Evolutionary conservation across 306 rosid species (phyloP), one percentile per base, ranked within the genome.

Genomic region (Leucaena leucocephala): DNA sequence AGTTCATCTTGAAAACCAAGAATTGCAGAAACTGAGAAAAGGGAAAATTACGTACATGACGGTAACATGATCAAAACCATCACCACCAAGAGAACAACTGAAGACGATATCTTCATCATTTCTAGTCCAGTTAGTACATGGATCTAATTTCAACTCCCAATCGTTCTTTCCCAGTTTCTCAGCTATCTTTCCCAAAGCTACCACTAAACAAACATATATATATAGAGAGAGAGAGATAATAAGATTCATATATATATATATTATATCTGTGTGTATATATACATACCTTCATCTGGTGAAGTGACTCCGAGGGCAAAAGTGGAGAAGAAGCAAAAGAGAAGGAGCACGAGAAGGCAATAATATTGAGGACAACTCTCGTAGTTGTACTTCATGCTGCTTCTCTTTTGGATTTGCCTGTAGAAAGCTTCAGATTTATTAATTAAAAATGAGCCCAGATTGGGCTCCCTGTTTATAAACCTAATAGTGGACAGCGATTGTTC

Each of bases 61-160:
- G 5, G 84, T 73, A 10, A 91, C 87, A 19, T 91, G 97, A 68
- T 91, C 89, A 7, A 82, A 9, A 2, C 81, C 81, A 22, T 7
- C 13, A 40, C 33, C 61, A 35, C 61, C 33, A 40, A 72, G 76
- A n/a, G 71, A 9, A 52, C 91, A 88, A 19, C 85, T 40, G 80
- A 94, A 90, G 22, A 2, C 15, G 67, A 92, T 78, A 8, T 55
- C 81, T 0, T 2, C 27, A 2, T 50, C 8, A 22, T 17, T 9
- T 52, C 64, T 39, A 0, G 52, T 48, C 96, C 96, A 91, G 4
- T 85, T 84, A 0, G 22, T 16, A 54, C 97, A 91, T 10, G 92
- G 90, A 90, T 91, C 87, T 2, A 76, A 75, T 0, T 16, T 57
- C 82, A 81, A 88, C 61, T 88, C 49, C 92, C 94, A 92, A 42